These are phyloP conservation scores for Truncatella angustata DNA, from an alignment of 2,329 filamentous ascomycete species.

Conservation along the genomic window DNA sequence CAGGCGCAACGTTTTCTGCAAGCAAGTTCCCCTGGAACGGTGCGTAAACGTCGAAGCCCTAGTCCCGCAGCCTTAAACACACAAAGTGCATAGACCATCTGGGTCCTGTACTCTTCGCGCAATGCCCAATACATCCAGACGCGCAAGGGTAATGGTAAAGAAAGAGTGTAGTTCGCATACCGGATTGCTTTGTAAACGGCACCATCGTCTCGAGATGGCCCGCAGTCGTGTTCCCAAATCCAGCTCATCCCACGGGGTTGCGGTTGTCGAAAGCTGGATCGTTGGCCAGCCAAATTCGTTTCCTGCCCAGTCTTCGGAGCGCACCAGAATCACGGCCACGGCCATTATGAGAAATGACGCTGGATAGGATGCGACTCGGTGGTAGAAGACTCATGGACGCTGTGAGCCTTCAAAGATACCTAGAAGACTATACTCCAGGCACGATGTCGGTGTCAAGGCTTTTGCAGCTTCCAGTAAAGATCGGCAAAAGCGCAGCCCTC, in stretches of 20 bases:
- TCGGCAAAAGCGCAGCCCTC: not conserved
- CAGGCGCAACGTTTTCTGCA: not conserved
- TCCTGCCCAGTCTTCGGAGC: conserved; percentile 41
- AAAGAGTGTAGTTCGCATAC: conserved; percentile 26
- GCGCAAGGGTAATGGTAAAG: not conserved
- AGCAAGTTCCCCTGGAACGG: not conserved
- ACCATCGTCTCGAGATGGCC: conserved; percentile 41
- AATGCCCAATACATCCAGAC: no score
- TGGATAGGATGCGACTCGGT: conserved; percentile 38
- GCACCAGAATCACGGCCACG: conserved; percentile 46
- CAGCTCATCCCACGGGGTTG: conserved; percentile 35
- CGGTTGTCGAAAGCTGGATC: conserved; percentile 28
- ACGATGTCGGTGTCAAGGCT: not conserved
- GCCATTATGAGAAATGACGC: conserved; percentile 53
- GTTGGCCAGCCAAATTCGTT: conserved; percentile 36
- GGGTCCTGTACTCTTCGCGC: no score
- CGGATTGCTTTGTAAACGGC: conserved; percentile 25
- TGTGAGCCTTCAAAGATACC: conserved; percentile 24
- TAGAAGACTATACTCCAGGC: conserved; percentile 13
- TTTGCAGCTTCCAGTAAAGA: not conserved
- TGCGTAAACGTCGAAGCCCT: no score
- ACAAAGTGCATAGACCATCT: no score
- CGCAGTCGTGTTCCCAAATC: conserved; percentile 33
- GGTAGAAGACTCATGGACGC: conserved; percentile 55
- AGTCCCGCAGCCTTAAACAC: no score